Evolutionary conservation across 345 rosid species (phyloP).

Genomic region (Eucalyptus cloeziana): DNA sequence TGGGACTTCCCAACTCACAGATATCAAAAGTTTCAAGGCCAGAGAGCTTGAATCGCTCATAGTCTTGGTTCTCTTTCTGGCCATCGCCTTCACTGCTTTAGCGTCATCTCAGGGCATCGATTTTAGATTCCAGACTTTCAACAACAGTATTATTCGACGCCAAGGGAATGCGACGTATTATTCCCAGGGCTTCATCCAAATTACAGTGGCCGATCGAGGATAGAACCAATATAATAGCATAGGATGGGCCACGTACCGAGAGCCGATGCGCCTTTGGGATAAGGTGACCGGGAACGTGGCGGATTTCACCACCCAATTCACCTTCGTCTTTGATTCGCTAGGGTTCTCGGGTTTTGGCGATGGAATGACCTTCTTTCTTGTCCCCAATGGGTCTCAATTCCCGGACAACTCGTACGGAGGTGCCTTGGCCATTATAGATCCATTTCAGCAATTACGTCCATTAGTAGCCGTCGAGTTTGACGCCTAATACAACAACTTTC

Average conservation of each 20-base stretch:
- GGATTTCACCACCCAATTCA: not conserved
- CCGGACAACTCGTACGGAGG: not conserved
- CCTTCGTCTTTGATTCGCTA: not conserved
- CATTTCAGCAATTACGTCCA: not conserved
- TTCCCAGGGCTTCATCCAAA: not conserved
- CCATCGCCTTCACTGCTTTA: not conserved
- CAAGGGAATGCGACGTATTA: not conserved
- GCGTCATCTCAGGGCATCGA: not conserved
- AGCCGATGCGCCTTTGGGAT: not conserved
- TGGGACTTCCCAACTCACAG: not conserved
- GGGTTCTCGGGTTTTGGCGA: accelerated
- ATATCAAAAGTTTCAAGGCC: too few relatives aligned
- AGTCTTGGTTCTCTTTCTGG: not conserved
- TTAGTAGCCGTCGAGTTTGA: slow-evolving; percentile 5
- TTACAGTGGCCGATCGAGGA: not conserved
- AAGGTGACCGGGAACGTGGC: not conserved
- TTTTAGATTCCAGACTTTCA: not conserved
- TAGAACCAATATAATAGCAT: not conserved
- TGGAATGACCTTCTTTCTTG: slow-evolving; percentile 8
- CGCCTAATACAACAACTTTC: not conserved
- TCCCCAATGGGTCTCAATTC: not conserved
- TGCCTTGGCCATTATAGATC: not conserved
- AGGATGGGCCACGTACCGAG: not conserved
- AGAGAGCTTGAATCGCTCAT: not conserved
- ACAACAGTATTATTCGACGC: too few relatives aligned